Percentiles rank a stretch among this genome's conserved stretches.
Evolutionary conservation across 768 basidiomycete genomes (phyloP).

Genomic region (Tylopilus plumbeoviolaceoides): DNA sequence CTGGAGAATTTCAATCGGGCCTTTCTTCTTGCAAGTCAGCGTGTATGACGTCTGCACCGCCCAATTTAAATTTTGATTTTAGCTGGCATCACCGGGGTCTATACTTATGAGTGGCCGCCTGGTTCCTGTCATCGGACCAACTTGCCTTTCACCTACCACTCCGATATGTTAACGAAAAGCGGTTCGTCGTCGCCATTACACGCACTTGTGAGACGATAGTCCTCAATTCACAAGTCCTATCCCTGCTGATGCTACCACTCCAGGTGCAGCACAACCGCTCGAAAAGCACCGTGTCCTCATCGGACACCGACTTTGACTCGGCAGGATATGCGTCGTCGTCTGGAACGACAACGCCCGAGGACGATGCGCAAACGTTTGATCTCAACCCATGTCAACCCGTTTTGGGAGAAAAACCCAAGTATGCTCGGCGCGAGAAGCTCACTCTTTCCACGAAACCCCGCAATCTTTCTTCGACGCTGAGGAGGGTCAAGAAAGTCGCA

Average conservation of each 20-base stretch:
- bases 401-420: constrained; percentile 5
- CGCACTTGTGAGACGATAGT: background rate
- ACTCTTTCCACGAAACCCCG: constrained; percentile 10
- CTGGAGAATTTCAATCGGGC: background rate
- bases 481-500: constrained; percentile 20
- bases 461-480: constrained; percentile 18
- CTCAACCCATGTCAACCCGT: constrained; percentile 11
- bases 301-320: constrained; percentile 23
- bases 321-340: constrained; percentile 25
- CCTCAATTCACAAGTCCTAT: background rate
- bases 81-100: background rate
- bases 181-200: background rate
- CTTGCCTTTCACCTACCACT: background rate
- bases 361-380: constrained; percentile 23
- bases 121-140: background rate
- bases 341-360: constrained; percentile 31
- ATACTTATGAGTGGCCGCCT: background rate
- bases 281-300: constrained; percentile 10
- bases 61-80: constrained; percentile 4
- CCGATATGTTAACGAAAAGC: background rate
- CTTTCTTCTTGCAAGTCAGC: background rate
- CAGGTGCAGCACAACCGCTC: constrained; percentile 6
- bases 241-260: background rate
- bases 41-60: background rate
- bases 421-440: constrained; percentile 1